These are phyloP conservation scores for Rhytidiadelphus loreus DNA, from an alignment of 225 moss, liverwort and hornwort genomes.

Conservation along the genomic window DNA sequence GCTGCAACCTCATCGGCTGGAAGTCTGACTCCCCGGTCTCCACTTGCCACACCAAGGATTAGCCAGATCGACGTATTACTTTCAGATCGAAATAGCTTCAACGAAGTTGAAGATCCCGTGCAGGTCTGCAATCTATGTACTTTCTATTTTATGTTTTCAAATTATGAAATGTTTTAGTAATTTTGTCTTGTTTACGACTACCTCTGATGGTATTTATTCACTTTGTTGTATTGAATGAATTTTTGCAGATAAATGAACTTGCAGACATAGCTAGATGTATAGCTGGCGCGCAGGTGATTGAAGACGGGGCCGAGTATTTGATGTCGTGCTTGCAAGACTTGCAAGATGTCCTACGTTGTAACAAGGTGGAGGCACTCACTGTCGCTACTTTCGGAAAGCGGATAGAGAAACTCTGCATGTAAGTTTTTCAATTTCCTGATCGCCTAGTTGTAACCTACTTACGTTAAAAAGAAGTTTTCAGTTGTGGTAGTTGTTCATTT, in stretches of 20 bases:
- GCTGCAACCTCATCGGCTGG: constrained; percentile 68
- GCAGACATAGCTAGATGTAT: constrained; percentile 87
- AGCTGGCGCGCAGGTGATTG: constrained; percentile 56
- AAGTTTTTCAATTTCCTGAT: neutral
- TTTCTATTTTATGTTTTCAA: neutral
- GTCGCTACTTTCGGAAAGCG: constrained; percentile 94
- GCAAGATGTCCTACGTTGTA: constrained; percentile 74
- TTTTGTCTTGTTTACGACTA: neutral
- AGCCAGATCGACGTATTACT: constrained; percentile 68
- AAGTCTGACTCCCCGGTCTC: constrained; percentile 78
- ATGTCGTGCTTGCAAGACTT: constrained; percentile 92
- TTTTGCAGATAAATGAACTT: constrained; percentile 73
- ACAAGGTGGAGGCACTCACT: constrained; percentile 76
- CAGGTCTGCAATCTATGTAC: constrained; percentile 40
- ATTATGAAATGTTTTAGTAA: neutral
- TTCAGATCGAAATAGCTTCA: constrained; percentile 52
- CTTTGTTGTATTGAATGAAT: neutral
- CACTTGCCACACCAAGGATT: constrained; percentile 55
- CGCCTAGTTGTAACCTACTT: neutral
- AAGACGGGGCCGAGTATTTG: constrained; percentile 56
- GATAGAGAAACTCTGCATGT: constrained; percentile 78
- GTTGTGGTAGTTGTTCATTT: neutral
- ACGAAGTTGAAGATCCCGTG: constrained; percentile 65
- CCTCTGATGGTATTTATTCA: neutral
- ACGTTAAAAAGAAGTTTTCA: neutral